A percentile compares a stretch with the other conserved stretches of the same genome.
These are phyloP conservation scores for Rostrohypoxylon terebratum DNA, from an alignment of 495 filamentous ascomycete genomes.

Conservation along the genomic window DNA sequence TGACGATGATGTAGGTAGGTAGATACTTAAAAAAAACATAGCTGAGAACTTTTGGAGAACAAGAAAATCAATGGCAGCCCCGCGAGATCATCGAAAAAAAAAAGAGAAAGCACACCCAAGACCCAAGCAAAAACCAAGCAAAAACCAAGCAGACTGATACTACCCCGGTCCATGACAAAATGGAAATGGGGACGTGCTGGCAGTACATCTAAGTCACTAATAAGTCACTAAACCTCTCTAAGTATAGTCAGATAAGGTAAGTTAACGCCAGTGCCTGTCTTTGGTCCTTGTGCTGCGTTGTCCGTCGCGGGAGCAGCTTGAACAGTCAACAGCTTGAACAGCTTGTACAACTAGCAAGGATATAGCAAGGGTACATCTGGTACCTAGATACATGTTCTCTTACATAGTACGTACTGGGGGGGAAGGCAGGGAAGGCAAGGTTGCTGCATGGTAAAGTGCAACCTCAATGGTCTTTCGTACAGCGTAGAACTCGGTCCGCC, in stretches of 20 bases:
- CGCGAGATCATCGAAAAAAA: conserved; percentile 37
- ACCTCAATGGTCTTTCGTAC: conserved; percentile 35
- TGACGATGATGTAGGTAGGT: conserved; percentile 1
- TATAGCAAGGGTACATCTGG: background rate
- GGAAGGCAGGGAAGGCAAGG: background rate
- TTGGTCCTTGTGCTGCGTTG: conserved; percentile 42
- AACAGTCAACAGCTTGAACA: background rate
- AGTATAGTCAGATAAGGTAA: conserved; percentile 25
- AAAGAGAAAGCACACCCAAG: background rate
- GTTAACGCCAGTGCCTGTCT: conserved; percentile 25
- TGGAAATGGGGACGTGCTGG: conserved; percentile 24
- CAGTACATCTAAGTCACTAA: conserved; percentile 25
- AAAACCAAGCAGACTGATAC: conserved; percentile 31
- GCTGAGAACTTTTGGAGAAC: background rate
- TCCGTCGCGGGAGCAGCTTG: conserved; percentile 23
- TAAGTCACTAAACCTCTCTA: conserved; percentile 26
- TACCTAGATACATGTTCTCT: background rate
- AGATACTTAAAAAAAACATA: background rate
- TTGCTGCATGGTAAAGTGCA: conserved; percentile 27
- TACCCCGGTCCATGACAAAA: conserved; percentile 36
- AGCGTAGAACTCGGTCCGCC: conserved; percentile 45
- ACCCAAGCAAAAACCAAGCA: too few relatives aligned
- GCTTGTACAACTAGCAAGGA: background rate
- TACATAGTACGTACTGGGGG: conserved; percentile 1
- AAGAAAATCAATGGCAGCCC: conserved; percentile 27